Evolutionary conservation across 805 yeast species (phyloP), one percentile per base, ranked within the genome.

Genomic region (Sungouiozyma ichnusensis): DNA sequence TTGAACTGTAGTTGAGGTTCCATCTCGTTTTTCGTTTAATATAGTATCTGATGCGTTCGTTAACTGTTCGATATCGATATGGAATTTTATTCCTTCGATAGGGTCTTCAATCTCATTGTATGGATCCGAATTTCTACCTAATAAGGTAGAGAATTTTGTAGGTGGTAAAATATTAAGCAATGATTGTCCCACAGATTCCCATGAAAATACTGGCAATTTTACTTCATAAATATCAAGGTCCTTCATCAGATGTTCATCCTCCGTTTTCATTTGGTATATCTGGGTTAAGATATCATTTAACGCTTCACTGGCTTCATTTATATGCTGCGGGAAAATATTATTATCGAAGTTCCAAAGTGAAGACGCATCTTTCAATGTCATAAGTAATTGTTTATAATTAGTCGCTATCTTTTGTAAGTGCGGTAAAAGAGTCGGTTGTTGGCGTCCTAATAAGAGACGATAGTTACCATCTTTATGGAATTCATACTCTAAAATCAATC

Each of bases 401-500:
- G 37, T 32, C 11, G 56, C 29, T 17, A 51, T 42, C 16, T 29
- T 48, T 17, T 40, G 43, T 32, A 54, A 39, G 17, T 50, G 50
- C 0, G 70, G 69, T 7, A 69, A 52, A 2, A 68, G 43, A 2
- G 27, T 34, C 2, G 42, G 42, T 19, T 31, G 40, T 17, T 48
- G 44, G 16, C 59, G 48, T 1, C 58, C 58, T 13, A 50, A 16
- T 1, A 55, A 32, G 4, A 50, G 32, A 15, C 51, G 36, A n/a
- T 46, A 49, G 33, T 57, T 55, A 7, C 52, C 56, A 2, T 58
- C 61, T 20, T 72, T 70, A 3, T 72, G 65, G 2, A 77, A 47
- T 40, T 74, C 74, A 52, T 77, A 76, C 52, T 85, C 94, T 24
- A 80, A 57, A 1, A 77, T 61, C 46, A 69, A 68, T 33, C 85